Evolutionary conservation across 202 grass and related monocot species (phyloP).

Genomic region (Schoenoplectus triqueter): DNA sequence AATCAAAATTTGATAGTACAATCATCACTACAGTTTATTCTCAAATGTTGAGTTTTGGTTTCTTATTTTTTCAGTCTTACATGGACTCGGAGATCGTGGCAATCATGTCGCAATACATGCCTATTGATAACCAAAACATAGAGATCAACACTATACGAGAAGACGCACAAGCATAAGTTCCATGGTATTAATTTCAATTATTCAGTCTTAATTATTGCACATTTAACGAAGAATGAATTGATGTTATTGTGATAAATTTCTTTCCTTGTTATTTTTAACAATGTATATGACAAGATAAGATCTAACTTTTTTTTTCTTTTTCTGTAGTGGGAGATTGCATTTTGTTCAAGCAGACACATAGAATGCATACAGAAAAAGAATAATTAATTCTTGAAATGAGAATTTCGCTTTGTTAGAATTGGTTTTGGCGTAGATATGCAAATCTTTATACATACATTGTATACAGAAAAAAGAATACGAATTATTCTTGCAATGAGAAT

Average conservation of each 20-base stretch:
- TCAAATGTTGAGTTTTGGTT: neutral
- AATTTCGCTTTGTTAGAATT: conserved; percentile 25
- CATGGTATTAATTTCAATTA: conserved; percentile 20
- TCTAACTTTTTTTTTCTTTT: neutral
- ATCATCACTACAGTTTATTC: neutral
- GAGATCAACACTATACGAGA: conserved; percentile 59
- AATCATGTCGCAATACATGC: conserved; percentile 98
- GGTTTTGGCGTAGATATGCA: neutral
- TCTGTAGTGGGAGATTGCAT: neutral
- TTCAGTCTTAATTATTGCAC: neutral
- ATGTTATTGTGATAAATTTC: neutral
- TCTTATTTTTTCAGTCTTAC: conserved; percentile 56
- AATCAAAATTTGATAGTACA: neutral
- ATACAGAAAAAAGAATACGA: neutral
- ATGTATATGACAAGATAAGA: neutral
- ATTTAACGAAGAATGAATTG: neutral
- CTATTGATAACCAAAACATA: conserved; percentile 59
- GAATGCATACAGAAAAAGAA: conserved; percentile 6
- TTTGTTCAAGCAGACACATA: conserved; percentile 29
- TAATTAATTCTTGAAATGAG: neutral
- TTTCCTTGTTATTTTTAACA: neutral
- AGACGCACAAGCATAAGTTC: conserved; percentile 50
- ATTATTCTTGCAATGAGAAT: too few relatives aligned
- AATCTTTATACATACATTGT: conserved; percentile 11
- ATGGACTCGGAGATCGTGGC: conserved; percentile 87